phyloP scores from a whole-genome alignment of 306 rosid species.

The Cucurbita moschata region DNA sequence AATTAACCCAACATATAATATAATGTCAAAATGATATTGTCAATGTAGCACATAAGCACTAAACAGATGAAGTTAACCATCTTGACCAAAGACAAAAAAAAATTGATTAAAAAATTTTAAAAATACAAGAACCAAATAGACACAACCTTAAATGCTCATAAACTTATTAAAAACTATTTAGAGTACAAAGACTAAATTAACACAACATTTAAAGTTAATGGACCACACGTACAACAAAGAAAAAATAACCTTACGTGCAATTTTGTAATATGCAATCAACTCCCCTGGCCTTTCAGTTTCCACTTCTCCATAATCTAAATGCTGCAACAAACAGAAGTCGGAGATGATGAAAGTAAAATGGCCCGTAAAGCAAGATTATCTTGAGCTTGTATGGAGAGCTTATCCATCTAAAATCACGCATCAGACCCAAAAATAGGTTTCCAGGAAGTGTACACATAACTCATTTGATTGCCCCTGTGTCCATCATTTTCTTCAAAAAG shows the following conservation, averaged over 20 bases:
- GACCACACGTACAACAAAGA: not conserved
- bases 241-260: slow-evolving; percentile 46
- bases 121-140: not conserved
- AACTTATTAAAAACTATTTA: not conserved
- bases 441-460: not conserved
- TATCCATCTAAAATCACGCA: not conserved
- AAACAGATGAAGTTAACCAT: not conserved
- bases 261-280: slow-evolving; percentile 85
- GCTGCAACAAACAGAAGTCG: slow-evolving; percentile 45
- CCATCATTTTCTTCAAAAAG: not conserved
- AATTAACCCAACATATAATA: not conserved
- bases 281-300: slow-evolving; percentile 76
- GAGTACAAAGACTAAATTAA: not conserved
- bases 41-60: not conserved
- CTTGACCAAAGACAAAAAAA: not conserved
- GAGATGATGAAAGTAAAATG: slow-evolving; percentile 2
- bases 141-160: not conserved
- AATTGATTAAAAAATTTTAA: not conserved
- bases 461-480: not conserved
- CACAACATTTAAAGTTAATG: not conserved
- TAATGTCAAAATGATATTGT: not conserved
- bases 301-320: slow-evolving; percentile 61
- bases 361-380: not conserved
- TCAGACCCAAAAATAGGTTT: not conserved
- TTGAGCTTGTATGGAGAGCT: not conserved